Percentiles rank a stretch among this genome's conserved stretches.
phyloP scores from a whole-genome alignment of 495 filamentous ascomycete genomes.

The Amphirosellinia nigrospora region DNA sequence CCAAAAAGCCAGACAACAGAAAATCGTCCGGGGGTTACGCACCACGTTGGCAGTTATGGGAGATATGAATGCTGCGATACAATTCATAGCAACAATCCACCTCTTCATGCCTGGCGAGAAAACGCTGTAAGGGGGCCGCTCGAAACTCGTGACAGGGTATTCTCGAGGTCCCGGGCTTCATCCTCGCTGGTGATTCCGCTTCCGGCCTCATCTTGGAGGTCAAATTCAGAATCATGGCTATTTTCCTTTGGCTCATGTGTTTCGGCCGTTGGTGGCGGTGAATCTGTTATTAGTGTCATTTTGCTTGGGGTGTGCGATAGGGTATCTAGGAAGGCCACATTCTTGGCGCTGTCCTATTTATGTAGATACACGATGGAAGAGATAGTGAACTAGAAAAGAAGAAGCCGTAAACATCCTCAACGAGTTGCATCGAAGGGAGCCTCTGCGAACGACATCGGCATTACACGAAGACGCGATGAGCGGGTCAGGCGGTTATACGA shows the following conservation, averaged over 20 bases:
- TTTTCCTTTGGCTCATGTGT: not conserved
- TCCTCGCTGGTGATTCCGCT: slow-evolving; percentile 19
- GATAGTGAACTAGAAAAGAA: not conserved
- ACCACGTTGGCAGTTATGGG: slow-evolving; percentile 72
- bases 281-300: not conserved
- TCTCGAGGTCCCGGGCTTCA: slow-evolving; percentile 30
- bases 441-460: not conserved
- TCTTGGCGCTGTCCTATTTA: not conserved
- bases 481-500: slow-evolving; percentile 17
- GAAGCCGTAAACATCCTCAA: not conserved
- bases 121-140: slow-evolving; percentile 58
- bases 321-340: not conserved
- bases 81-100: slow-evolving; percentile 70
- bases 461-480: slow-evolving; percentile 11
- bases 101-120: slow-evolving; percentile 63
- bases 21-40: not conserved
- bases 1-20: not conserved
- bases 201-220: not conserved
- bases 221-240: slow-evolving; percentile 9
- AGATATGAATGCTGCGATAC: slow-evolving; percentile 69
- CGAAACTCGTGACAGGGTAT: slow-evolving; percentile 40
- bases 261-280: not conserved
- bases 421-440: not conserved
- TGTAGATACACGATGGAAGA: not conserved
- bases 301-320: not conserved